These are phyloP conservation scores for Neoscytalidium dimidiatum DNA, from an alignment of 2,329 filamentous ascomycete species.

Conservation along the genomic window DNA sequence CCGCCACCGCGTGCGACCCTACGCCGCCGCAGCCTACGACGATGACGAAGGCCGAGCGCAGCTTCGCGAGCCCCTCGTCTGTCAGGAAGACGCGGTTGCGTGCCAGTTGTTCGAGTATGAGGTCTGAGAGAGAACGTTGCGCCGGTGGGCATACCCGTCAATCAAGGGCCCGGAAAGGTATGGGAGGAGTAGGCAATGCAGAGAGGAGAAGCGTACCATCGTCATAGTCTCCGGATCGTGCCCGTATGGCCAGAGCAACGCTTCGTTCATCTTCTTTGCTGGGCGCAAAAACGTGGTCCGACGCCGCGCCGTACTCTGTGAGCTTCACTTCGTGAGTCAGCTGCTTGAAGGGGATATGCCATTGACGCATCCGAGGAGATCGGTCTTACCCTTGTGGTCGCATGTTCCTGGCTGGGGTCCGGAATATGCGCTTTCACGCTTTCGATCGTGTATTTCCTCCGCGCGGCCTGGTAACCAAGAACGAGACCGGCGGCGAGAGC, in stretches of 20 bases:
- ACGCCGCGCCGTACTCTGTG: slow-evolving; percentile 61
- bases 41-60: slow-evolving; percentile 81
- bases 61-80: slow-evolving; percentile 74
- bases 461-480: slow-evolving; percentile 58
- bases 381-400: slow-evolving; percentile 50
- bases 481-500: slow-evolving; percentile 55
- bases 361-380: background rate
- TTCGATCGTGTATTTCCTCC: slow-evolving; percentile 56
- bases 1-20: slow-evolving; percentile 85
- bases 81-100: slow-evolving; percentile 90
- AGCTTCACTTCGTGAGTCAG: slow-evolving; percentile 49
- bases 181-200: background rate
- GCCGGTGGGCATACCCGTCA: slow-evolving; percentile 1
- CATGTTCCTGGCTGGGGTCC: slow-evolving; percentile 52
- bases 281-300: slow-evolving; percentile 37
- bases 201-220: slow-evolving; percentile 47
- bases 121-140: slow-evolving; percentile 54
- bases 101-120: slow-evolving; percentile 92
- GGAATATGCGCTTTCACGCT: slow-evolving; percentile 65
- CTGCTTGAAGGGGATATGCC: background rate
- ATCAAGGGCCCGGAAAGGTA: background rate
- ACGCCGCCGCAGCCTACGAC: slow-evolving; percentile 94
- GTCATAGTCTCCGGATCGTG: slow-evolving; percentile 65
- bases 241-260: slow-evolving; percentile 59
- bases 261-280: slow-evolving; percentile 59